Evolutionary conservation across 2,329 filamentous ascomycete genomes (phyloP).

Genomic region (Colletotrichum simmondsii): DNA sequence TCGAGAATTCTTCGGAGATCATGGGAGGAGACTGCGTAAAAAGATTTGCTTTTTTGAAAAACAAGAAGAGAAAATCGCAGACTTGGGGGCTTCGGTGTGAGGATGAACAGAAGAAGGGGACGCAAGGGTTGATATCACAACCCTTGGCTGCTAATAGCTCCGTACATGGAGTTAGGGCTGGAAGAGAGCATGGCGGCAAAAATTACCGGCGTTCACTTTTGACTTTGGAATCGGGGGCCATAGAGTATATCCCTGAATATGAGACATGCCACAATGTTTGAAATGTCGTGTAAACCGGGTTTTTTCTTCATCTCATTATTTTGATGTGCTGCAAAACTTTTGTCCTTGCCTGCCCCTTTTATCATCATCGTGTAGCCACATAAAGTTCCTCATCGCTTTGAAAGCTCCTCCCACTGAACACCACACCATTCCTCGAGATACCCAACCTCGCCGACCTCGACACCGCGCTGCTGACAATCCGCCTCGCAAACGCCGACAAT

Average conservation of each 20-base stretch:
- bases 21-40: slow-evolving; percentile 82
- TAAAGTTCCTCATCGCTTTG: slow-evolving; percentile 46
- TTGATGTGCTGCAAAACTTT: background rate
- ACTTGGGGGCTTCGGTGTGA: background rate
- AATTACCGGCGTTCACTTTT: slow-evolving; percentile 36
- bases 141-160: slow-evolving; percentile 30
- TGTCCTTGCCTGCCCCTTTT: slow-evolving; percentile 38
- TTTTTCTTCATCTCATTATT: background rate
- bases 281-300: slow-evolving; percentile 17
- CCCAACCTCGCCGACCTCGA: slow-evolving; percentile 71
- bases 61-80: background rate
- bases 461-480: slow-evolving; percentile 76
- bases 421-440: slow-evolving; percentile 98
- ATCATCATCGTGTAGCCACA: slow-evolving; percentile 20
- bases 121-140: slow-evolving; percentile 5
- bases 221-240: slow-evolving; percentile 36
- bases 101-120: slow-evolving; percentile 14
- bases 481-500: slow-evolving; percentile 85
- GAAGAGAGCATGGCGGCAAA: slow-evolving; percentile 37
- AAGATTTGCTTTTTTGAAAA: background rate
- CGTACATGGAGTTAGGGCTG: slow-evolving; percentile 33
- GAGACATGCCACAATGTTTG: slow-evolving; percentile 33
- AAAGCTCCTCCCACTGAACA: slow-evolving; percentile 93
- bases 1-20: slow-evolving; percentile 82
- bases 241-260: slow-evolving; percentile 36